These are phyloP conservation scores for Aspergillus jensenii DNA, from an alignment of 2,329 filamentous ascomycete genomes.

Conservation along the genomic window DNA sequence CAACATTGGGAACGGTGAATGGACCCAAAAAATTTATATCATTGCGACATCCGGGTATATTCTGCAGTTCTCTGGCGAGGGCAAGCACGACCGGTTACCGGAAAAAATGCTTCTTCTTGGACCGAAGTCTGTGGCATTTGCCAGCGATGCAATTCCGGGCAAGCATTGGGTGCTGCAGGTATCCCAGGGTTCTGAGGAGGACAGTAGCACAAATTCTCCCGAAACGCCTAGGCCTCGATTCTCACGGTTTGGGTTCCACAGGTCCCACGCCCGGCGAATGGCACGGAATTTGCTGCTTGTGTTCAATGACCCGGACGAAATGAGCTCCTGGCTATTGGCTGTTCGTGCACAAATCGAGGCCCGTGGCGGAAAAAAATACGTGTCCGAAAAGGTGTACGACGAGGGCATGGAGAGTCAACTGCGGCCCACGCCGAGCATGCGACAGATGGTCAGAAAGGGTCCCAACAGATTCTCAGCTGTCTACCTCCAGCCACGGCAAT, in stretches of 20 bases:
- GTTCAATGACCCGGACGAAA: constrained; percentile 43
- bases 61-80: constrained; percentile 47
- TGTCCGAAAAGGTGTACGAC: constrained; percentile 36
- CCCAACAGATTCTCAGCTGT: constrained; percentile 32
- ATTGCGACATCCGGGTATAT: constrained; percentile 46
- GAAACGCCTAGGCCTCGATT: constrained; percentile 38
- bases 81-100: constrained; percentile 46
- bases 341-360: constrained; percentile 48
- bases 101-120: constrained; percentile 49
- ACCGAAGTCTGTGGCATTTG: constrained; percentile 48
- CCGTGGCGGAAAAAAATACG: constrained; percentile 46
- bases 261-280: constrained; percentile 32
- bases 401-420: constrained; percentile 28
- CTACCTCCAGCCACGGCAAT: constrained; percentile 28
- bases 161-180: constrained; percentile 51
- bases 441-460: constrained; percentile 36
- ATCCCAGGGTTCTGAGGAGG: constrained; percentile 37
- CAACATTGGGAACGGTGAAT: constrained; percentile 40
- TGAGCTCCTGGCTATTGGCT: constrained; percentile 47
- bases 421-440: constrained; percentile 28
- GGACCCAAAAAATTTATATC: constrained; percentile 47
- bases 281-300: constrained; percentile 45
- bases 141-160: constrained; percentile 50
- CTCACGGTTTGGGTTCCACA: constrained; percentile 41
- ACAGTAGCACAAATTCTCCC: constrained; percentile 21